Evolutionary conservation across 163 green algal species (phyloP).

Genomic region (Smithsoniella earleae): DNA sequence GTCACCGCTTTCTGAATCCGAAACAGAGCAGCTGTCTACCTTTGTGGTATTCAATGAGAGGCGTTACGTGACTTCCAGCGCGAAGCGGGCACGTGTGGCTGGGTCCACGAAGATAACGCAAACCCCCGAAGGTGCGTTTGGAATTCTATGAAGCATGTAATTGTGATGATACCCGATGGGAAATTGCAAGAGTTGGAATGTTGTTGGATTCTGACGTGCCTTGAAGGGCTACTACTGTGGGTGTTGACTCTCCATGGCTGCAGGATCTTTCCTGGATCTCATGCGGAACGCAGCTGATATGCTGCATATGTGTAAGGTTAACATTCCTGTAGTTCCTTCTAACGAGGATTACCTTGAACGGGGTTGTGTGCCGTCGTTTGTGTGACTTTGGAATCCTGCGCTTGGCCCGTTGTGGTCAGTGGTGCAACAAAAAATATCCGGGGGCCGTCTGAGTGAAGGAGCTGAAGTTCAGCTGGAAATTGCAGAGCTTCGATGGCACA

Average conservation of each 20-base stretch:
- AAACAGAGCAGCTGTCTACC: conserved; percentile 55
- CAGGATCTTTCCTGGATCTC: conserved; percentile 61
- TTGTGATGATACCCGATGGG: too few species aligned
- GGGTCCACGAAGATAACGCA: conserved; percentile 68
- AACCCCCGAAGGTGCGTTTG: conserved; percentile 93
- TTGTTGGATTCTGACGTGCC: too few species aligned
- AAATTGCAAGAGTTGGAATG: too few species aligned
- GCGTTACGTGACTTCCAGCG: conserved; percentile 75
- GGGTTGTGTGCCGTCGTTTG: conserved; percentile 62
- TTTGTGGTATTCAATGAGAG: conserved; percentile 90
- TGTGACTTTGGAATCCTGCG: conserved; percentile 86
- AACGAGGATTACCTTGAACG: conserved; percentile 54
- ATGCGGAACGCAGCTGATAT: conserved; percentile 75
- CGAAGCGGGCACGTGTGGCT: conserved; percentile 78
- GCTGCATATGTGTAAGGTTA: conserved; percentile 55
- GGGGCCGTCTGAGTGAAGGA: conserved; percentile 58
- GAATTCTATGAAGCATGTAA: too few species aligned
- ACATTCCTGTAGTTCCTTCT: conserved; percentile 49
- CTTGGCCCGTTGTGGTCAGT: conserved; percentile 92
- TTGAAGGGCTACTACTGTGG: too few species aligned
- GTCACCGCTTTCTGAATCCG: conserved; percentile 32
- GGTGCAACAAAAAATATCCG: conserved; percentile 82
- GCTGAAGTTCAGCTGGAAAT: conserved; percentile 62
- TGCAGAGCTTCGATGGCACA: conserved; percentile 62
- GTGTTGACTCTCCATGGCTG: too few species aligned